Percentiles rank a stretch among this genome's conserved stretches.
Evolutionary conservation across 2,329 filamentous ascomycete species (phyloP).

Genomic region (Fusarium oligoseptatum): DNA sequence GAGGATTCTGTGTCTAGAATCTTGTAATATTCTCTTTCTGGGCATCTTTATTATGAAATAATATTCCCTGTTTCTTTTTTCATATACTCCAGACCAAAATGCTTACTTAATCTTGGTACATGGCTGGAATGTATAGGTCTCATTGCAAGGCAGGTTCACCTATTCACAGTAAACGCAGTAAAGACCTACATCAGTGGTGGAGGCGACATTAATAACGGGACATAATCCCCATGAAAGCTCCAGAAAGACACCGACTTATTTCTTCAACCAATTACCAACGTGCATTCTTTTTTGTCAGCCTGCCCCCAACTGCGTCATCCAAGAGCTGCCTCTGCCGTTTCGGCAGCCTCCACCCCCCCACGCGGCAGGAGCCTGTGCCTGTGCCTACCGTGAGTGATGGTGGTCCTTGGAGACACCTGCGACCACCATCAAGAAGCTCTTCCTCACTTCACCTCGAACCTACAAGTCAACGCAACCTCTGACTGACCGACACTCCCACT

Average conservation of each 20-base stretch:
- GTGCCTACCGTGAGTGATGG: neutral
- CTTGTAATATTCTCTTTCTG: neutral
- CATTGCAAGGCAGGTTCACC: neutral
- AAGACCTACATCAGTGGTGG: neutral
- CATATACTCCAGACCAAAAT: neutral
- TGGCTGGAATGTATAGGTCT: neutral
- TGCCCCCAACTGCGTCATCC: constrained; percentile 50
- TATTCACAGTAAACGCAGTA: neutral
- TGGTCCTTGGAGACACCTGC: constrained; percentile 22
- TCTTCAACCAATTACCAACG: neutral
- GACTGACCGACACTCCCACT: neutral
- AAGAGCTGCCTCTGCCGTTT: constrained; percentile 49
- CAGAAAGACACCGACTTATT: neutral
- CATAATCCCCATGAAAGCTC: rapidly evolving
- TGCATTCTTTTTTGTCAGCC: constrained; percentile 19
- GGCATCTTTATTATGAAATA: neutral
- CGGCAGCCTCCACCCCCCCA: constrained; percentile 34
- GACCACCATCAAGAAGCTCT: constrained; percentile 27
- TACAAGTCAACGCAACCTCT: neutral
- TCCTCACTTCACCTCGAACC: constrained; percentile 14
- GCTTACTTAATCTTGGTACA: neutral
- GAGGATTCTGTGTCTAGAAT: neutral
- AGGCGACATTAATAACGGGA: neutral
- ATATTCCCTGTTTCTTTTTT: neutral
- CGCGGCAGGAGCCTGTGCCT: constrained; percentile 26